phyloP scores from a whole-genome alignment of 1,139 yeast genomes.

The Saccharomycopsis phalli region DNA sequence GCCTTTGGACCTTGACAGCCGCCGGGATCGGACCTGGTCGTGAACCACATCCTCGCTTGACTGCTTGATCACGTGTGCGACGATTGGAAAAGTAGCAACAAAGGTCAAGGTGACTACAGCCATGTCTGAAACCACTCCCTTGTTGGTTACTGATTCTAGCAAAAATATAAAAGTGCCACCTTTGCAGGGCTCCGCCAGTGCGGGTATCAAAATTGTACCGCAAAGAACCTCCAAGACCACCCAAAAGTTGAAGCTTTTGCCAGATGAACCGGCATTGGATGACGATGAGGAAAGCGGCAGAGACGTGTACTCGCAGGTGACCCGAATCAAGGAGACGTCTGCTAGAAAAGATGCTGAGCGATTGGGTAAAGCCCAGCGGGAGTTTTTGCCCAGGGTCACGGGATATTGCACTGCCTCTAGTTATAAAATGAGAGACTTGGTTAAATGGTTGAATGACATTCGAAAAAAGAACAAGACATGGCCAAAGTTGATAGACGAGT shows the following conservation, averaged over 20 bases:
- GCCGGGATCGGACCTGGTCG: too few relatives aligned
- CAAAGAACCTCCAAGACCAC: slow-evolving; percentile 85
- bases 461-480: slow-evolving; percentile 56
- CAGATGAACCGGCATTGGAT: slow-evolving; percentile 58
- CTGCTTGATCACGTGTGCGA: not conserved
- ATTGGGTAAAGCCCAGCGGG: slow-evolving; percentile 83
- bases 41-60: too few relatives aligned
- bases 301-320: slow-evolving; percentile 74
- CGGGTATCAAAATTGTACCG: slow-evolving; percentile 49
- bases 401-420: slow-evolving; percentile 95
- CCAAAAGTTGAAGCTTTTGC: slow-evolving; percentile 76
- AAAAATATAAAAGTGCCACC: slow-evolving; percentile 27
- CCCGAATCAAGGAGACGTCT: slow-evolving; percentile 77
- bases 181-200: slow-evolving; percentile 20
- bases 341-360: slow-evolving; percentile 94
- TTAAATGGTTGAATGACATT: slow-evolving; percentile 77
- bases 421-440: slow-evolving; percentile 77
- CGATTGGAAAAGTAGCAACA: not conserved
- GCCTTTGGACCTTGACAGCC: too few relatives aligned
- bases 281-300: slow-evolving; percentile 34
- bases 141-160: slow-evolving; percentile 21
- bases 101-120: not conserved
- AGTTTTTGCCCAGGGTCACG: slow-evolving; percentile 77
- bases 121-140: slow-evolving; percentile 24
- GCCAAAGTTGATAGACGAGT: slow-evolving; percentile 88